Evolutionary conservation across 352 stramenopile species (phyloP).

Genomic region (Globisporangium cylindrosporum): DNA sequence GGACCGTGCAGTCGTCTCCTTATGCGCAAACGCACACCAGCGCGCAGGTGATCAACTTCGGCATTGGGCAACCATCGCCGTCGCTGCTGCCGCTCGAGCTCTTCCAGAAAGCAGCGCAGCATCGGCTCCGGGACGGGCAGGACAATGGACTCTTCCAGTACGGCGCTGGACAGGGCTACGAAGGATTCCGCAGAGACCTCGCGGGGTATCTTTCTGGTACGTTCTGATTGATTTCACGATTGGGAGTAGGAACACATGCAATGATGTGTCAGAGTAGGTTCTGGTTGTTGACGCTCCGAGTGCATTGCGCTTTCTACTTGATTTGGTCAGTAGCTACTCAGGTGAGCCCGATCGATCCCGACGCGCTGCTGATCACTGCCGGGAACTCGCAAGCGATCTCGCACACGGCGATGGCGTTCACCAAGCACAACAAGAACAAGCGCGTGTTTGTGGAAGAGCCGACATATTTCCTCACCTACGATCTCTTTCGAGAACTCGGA

Average conservation of each 20-base stretch:
- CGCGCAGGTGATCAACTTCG: constrained; percentile 76
- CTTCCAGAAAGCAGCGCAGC: constrained; percentile 43
- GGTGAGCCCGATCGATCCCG: constrained; percentile 28
- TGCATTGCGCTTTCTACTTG: not conserved
- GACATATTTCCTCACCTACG: constrained; percentile 91
- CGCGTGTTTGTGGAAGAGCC: constrained; percentile 90
- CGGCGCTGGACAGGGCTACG: constrained; percentile 63
- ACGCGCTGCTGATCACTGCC: constrained; percentile 83
- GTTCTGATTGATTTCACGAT: not conserved
- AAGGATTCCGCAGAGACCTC: constrained; percentile 64
- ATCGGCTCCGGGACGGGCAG: constrained; percentile 47
- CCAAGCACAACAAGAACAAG: constrained; percentile 56
- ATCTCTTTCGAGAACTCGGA: constrained; percentile 90
- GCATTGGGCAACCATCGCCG: constrained; percentile 74
- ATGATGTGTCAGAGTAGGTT: not conserved
- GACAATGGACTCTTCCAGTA: constrained; percentile 76
- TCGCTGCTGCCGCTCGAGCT: constrained; percentile 72
- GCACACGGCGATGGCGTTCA: constrained; percentile 73
- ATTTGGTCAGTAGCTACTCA: constrained; percentile 21
- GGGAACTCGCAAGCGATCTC: constrained; percentile 92
- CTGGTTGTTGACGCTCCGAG: not conserved
- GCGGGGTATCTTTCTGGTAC: constrained; percentile 54
- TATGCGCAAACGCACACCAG: constrained; percentile 69
- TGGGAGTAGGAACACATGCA: not conserved
- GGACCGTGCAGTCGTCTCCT: constrained; percentile 52